Conservation (phyloP, 306 rosid genomes). For the Prunus padus region DNA sequence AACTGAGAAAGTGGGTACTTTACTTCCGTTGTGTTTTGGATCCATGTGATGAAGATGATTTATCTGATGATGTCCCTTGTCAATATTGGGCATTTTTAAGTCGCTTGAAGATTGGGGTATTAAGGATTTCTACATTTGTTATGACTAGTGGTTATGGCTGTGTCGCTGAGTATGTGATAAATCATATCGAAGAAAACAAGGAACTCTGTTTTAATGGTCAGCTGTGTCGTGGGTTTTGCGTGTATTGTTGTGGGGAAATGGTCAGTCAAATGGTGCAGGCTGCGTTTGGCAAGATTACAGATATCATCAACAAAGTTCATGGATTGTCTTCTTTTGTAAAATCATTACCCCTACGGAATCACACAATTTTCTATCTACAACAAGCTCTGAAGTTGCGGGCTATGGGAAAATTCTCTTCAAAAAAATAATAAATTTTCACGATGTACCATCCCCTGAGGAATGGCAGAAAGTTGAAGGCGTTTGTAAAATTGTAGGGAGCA, state of each 20-base stretch:
- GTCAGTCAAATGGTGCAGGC: slow-evolving; percentile 6
- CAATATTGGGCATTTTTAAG: slow-evolving; percentile 4
- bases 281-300: neutral
- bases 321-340: neutral
- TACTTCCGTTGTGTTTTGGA: neutral
- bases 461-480: slow-evolving; percentile 12
- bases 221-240: neutral
- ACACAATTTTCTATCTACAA: neutral
- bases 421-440: neutral
- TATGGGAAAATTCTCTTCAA: slow-evolving; percentile 16
- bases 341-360: neutral
- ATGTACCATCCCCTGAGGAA: slow-evolving; percentile 9
- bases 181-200: neutral
- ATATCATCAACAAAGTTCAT: slow-evolving; percentile 2
- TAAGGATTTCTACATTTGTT: slow-evolving; percentile 3
- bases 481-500: slow-evolving; percentile 3
- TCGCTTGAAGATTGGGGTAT: slow-evolving; percentile 1
- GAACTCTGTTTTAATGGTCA: neutral
- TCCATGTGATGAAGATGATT: neutral
- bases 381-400: neutral
- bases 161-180: neutral
- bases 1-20: slow-evolving; percentile 19
- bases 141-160: neutral
- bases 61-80: neutral
- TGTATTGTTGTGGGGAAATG: slow-evolving; percentile 13